Base-by-base conservation (phyloP, 345 rosid genomes). In the Sapria himalayana region DNA sequence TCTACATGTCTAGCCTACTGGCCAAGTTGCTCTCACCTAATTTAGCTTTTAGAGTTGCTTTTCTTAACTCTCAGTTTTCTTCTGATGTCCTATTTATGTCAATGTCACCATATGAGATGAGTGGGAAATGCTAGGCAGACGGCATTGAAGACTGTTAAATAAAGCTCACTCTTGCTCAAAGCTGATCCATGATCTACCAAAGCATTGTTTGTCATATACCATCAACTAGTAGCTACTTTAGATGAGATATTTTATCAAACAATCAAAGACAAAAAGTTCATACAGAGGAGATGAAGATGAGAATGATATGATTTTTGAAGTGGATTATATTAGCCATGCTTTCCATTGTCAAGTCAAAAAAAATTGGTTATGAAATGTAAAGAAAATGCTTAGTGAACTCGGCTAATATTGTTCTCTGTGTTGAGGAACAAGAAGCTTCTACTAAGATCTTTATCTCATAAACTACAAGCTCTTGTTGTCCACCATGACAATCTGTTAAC, bases 351-450 rank as follows among this genome's bases (percentile, higher is more conserved):
- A 78, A 62, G 52, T 60, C 74, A 48, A 73, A 76, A 45, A 55
- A 76, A 16, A 63, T n/a, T n/a, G 35, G 75, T 76, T 46, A 41
- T 78, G 11, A 78, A 76, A 62, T 61, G 45, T 63, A 73, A 75
- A 55, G 51, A 71, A 8, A 68, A 50, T 31, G 74, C 75, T n/a
- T 51, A 79, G 49, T 73, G 61, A 68, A 56, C 79, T 7, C 65
- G 85, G 16, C 51, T 76, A 4, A 60, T 74, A 16, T 61, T 84
- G 18, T 63, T 74, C 64, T 84, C 89, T 2, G 20, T 84, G 18
- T 60, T 79, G 22, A 65, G 62, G 13, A 65, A 70, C 69, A 70
- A 59, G 57, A 71, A 62, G 56, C 34, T 79, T 43, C 19, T 58
- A 32, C 41, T 56, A 44, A 52, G 47, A 61, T 65, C 81, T 19